Conservation (phyloP, 2,329 filamentous ascomycete genomes). For the Leptographium radiaticola region DNA sequence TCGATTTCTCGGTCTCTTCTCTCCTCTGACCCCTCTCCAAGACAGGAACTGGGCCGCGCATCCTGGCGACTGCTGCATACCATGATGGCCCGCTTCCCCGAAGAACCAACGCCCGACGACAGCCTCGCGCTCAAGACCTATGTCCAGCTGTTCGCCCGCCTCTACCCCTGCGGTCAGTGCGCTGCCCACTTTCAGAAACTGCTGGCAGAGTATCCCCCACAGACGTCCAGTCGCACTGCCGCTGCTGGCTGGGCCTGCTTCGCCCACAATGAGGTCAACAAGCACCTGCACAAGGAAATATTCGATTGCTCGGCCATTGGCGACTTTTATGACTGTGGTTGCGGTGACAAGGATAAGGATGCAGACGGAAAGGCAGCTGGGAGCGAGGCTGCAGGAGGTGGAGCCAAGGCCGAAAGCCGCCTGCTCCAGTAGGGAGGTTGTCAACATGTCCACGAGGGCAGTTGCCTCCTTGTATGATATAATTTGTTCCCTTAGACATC, state of each 20-base stretch:
- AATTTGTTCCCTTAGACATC: too few relatives aligned
- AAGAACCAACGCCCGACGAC: conserved; percentile 49
- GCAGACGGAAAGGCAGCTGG: conserved; percentile 18
- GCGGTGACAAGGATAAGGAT: conserved; percentile 48
- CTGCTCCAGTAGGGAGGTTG: too few relatives aligned
- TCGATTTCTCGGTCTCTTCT: not conserved
- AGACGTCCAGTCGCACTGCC: conserved; percentile 48
- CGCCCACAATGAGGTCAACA: conserved; percentile 55
- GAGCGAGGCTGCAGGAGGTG: not conserved
- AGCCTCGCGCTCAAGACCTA: conserved; percentile 50
- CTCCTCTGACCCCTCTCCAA: not conserved
- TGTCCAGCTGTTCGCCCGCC: conserved; percentile 52
- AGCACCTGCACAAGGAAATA: conserved; percentile 43
- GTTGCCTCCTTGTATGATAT: too few relatives aligned
- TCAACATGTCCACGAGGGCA: too few relatives aligned
- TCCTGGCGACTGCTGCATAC: conserved; percentile 61
- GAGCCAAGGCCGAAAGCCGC: not conserved
- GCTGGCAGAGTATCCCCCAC: conserved; percentile 49
- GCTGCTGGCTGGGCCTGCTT: conserved; percentile 57
- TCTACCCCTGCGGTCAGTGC: conserved; percentile 60
- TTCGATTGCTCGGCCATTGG: conserved; percentile 58
- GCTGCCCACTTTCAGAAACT: conserved; percentile 53
- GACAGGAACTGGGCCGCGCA: conserved; percentile 47
- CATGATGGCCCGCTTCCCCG: conserved; percentile 57
- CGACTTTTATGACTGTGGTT: conserved; percentile 61